Evolutionary conservation across 768 basidiomycete species (phyloP).

Genomic region (Collybiopsis confluens): DNA sequence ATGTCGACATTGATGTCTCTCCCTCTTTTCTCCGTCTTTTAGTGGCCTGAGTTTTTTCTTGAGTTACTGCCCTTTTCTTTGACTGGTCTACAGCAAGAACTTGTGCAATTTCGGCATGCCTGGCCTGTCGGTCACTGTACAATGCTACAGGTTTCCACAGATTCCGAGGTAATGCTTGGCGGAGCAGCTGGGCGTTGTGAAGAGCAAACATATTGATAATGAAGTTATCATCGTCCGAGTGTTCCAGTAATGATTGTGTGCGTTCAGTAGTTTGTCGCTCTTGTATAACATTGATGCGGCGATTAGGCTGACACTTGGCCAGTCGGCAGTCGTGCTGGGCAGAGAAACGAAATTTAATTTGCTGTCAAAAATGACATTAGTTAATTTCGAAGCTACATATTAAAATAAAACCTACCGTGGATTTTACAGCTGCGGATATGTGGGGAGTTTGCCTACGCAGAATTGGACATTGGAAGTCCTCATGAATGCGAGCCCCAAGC

Average conservation of each 20-base stretch:
- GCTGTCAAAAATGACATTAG: background rate
- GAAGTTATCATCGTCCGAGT: conserved; percentile 8
- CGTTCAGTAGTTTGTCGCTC: conserved; percentile 5
- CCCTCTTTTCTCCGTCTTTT: background rate
- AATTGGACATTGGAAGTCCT: background rate
- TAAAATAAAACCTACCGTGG: background rate
- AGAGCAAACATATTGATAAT: conserved; percentile 12
- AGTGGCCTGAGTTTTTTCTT: background rate
- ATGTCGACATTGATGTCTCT: background rate
- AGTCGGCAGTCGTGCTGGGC: conserved; percentile 14
- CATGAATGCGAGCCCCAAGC: background rate
- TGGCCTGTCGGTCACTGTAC: background rate
- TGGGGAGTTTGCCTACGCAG: background rate
- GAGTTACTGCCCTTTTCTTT: background rate
- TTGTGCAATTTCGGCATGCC: background rate
- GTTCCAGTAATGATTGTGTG: background rate
- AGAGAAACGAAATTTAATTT: conserved; percentile 9
- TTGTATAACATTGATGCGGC: background rate
- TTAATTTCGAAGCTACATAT: background rate
- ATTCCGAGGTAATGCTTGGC: conserved; percentile 1
- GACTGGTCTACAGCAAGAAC: background rate
- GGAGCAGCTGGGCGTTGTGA: conserved; percentile 8
- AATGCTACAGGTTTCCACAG: conserved; percentile 4
- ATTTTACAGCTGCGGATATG: background rate
- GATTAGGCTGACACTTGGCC: background rate